Evolutionary conservation across 163 green algal genomes (phyloP).

Genomic region (Chlamydomonas reinhardtii): DNA sequence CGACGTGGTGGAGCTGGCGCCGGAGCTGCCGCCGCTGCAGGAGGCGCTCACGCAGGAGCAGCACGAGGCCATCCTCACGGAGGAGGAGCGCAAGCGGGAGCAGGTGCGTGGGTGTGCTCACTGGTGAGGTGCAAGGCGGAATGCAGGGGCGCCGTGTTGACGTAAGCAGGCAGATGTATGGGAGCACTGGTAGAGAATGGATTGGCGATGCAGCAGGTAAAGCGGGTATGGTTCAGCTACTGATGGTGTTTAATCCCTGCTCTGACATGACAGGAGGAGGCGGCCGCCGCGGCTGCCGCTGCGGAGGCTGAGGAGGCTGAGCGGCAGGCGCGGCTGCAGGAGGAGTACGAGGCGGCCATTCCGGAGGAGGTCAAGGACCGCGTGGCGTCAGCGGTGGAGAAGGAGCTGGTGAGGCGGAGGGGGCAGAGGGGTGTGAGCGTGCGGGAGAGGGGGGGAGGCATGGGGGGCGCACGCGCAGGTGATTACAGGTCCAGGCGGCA

Average conservation of each 20-base stretch:
- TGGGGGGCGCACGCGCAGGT: too few species aligned
- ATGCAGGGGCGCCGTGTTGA: too few species aligned
- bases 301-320: slow-evolving; percentile 55
- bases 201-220: too few species aligned
- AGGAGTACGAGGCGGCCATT: slow-evolving; percentile 72
- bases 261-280: slow-evolving; percentile 57
- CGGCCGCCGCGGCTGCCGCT: slow-evolving; percentile 38
- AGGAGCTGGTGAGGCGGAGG: slow-evolving; percentile 60
- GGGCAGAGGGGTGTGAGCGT: too few species aligned
- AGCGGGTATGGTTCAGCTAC: too few species aligned
- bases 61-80: slow-evolving; percentile 61
- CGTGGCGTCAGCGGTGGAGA: slow-evolving; percentile 66
- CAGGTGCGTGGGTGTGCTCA: slow-evolving; percentile 55
- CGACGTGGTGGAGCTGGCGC: slow-evolving; percentile 70
- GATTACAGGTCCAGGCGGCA: too few species aligned
- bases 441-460: too few species aligned
- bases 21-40: slow-evolving; percentile 58
- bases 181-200: too few species aligned
- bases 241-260: too few species aligned
- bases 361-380: slow-evolving; percentile 75
- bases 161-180: too few species aligned
- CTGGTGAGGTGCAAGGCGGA: too few species aligned
- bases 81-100: slow-evolving; percentile 51
- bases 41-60: slow-evolving; percentile 71
- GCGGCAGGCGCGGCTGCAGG: slow-evolving; percentile 58